Percentiles rank a stretch among this genome's conserved stretches.
phyloP scores from a whole-genome alignment of 139 green algal species.

The Asterochloris erici region DNA sequence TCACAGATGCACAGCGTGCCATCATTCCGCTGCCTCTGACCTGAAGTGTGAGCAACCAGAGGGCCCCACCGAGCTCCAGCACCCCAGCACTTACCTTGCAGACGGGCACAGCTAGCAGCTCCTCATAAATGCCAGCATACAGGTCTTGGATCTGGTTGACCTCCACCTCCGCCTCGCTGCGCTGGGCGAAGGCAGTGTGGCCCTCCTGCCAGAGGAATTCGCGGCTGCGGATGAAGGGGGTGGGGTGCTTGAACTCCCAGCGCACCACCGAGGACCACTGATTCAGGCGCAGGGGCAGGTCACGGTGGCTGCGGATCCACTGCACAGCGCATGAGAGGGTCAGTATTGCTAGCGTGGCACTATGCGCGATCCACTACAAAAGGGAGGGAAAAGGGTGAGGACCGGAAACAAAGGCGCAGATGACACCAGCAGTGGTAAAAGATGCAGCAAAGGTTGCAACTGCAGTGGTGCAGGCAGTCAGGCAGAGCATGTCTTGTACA shows the following conservation, averaged over 20 bases:
- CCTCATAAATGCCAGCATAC: slow-evolving; percentile 84
- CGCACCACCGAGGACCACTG: slow-evolving; percentile 99
- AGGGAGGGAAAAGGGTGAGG: no score
- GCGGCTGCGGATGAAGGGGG: slow-evolving; percentile 92
- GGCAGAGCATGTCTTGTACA: no score
- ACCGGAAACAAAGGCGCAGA: no score
- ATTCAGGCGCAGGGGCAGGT: slow-evolving; percentile 97
- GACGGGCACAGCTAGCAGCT: slow-evolving; percentile 94
- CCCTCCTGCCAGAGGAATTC: slow-evolving; percentile 98
- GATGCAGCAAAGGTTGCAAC: no score
- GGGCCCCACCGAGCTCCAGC: not conserved
- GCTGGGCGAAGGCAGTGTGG: slow-evolving; percentile 80
- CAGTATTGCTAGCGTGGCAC: no score
- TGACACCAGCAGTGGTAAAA: no score
- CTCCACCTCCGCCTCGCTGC: slow-evolving; percentile 87
- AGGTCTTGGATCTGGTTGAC: slow-evolving; percentile 95
- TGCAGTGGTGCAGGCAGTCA: no score
- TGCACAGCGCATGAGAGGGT: slow-evolving; percentile 30
- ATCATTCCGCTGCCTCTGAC: not conserved
- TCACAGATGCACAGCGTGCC: slow-evolving; percentile 72
- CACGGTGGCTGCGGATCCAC: slow-evolving; percentile 95
- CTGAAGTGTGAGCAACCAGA: not conserved
- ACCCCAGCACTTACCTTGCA: slow-evolving; percentile 43
- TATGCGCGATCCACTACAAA: no score
- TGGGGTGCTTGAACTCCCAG: slow-evolving; percentile 99